Base-by-base conservation (phyloP, 228 moss, liverwort and hornwort species). In the Sphagnum magellanicum region DNA sequence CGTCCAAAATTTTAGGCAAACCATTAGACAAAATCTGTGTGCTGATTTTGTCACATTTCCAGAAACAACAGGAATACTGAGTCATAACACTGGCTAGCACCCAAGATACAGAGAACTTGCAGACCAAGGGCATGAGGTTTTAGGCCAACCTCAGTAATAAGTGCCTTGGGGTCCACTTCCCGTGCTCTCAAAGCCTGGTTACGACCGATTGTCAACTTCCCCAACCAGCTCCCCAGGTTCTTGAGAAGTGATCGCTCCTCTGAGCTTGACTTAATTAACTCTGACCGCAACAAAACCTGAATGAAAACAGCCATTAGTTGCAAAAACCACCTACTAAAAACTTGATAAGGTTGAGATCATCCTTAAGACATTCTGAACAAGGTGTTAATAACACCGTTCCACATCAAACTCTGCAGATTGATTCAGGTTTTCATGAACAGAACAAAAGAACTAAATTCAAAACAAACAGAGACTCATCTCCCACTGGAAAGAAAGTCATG, bases 161-260 rank as follows among this genome's bases (percentile, higher is more conserved):
- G 82, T 74, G 96, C 90, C 78, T 98, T 98, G 14, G 98, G 98
- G 83, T 98, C 92, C 77, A 98, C 89, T 77, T 98, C 98, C 69
- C 90, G 90, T 48, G 98, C 98, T 83, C 98, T 81, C 79, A 98
- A 79, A 50, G 92, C 81, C 67, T 93, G 93, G 75, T 98, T 98
- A 75, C 90, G 90, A 59, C 98, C 94, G 71, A 98, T 98, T 10
- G 98, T 98, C 67, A 98, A 74, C 78, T 98, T 98, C 66, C 98
- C 98, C 77, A 98, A 81, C 98, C 98, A 98, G 71, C 94, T 94
- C 70, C 98, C 98, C 78, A 98, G 77, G 67, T 98, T 94, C 73
- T 93, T 94, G 77, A 98, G 67, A 48, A 98, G 92, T 51, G 93
- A 93, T 7, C 98, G 92, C 72, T 98, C 98, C 77, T 94, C 98